Evolutionary conservation across 306 rosid genomes (phyloP).

Genomic region (Cicer bijugum): DNA sequence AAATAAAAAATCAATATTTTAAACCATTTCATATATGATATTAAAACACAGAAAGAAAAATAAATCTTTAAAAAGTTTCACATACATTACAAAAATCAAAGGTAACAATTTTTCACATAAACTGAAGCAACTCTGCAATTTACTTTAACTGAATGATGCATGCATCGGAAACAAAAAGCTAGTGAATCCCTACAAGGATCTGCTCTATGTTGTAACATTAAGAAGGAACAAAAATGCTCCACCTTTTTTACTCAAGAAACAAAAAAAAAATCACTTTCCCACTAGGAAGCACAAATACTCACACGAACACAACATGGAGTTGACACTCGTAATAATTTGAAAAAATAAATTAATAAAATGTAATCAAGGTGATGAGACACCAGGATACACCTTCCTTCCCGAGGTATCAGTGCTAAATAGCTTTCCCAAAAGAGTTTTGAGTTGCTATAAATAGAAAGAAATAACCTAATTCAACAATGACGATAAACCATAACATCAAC

Average conservation of each 20-base stretch:
- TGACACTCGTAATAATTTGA: too few relatives aligned
- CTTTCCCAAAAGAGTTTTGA: conserved; percentile 2
- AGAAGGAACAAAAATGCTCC: not conserved
- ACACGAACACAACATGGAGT: too few relatives aligned
- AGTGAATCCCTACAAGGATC: not conserved
- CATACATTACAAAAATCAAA: not conserved
- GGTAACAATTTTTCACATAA: not conserved
- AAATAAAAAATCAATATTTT: not conserved
- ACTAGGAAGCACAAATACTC: not conserved
- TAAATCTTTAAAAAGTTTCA: not conserved
- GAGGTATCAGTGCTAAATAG: too few relatives aligned
- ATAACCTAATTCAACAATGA: conserved; percentile 16
- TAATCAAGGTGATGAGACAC: too few relatives aligned
- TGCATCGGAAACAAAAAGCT: not conserved
- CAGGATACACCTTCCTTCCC: too few relatives aligned
- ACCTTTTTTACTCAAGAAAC: not conserved
- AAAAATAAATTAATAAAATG: too few relatives aligned
- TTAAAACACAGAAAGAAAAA: not conserved
- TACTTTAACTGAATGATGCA: not conserved
- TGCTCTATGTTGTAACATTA: not conserved
- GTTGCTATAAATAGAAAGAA: not conserved
- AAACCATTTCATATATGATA: not conserved
- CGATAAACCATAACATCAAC: not conserved
- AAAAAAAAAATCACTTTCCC: not conserved
- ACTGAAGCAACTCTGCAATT: conserved; percentile 1